Evolutionary conservation across 352 stramenopile species (phyloP), one percentile per base, ranked within the genome.

Genomic region (Phytophthora megakarya): DNA sequence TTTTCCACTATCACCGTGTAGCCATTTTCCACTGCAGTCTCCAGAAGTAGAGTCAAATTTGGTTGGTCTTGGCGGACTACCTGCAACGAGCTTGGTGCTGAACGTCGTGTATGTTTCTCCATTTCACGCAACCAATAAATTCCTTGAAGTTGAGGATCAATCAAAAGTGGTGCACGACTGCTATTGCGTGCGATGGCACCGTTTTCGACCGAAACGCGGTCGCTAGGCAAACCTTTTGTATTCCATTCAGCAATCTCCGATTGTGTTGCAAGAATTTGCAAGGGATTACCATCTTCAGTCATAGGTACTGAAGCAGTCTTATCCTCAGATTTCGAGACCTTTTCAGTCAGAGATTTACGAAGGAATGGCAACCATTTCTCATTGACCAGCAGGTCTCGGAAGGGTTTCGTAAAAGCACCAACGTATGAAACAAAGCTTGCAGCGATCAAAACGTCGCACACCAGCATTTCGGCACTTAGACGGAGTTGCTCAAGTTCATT

Each of bases 371-470:
- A 43, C 86, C 96, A 98, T 33, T 95, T 86, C 1, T 92, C 67
- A 3, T 70, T 62, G 39, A 98, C 75, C 13, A 98, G 73, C 3
- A 82, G 40, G 43, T 98, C 90, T 12, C 95, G 85, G 61, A 96
- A 98, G 0, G 79, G 72, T 47, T 98, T 98, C 2, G 93, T 98
- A 60, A 98, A 98, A 2, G 92, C 90, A 9, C 93, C 95, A n/a
- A 93, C 79, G 40, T 98, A 98, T 21, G 88, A 97, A 25, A 98
- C 93, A 51, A 98, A 98, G 16, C 91, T 95, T 8, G 90, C 84
- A 26, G 90, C 91, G 3, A 98, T 61, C 4, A 98, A 64, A 37
- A 97, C 89, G 53, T 98, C 93, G 22, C 92, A 93, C 1, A 94
- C 83, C 12, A 98, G 67, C 25, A 92, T 77, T 15, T 92, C 76